Evolutionary conservation across 306 rosid genomes (phyloP).

Genomic region (Corylus avellana): DNA sequence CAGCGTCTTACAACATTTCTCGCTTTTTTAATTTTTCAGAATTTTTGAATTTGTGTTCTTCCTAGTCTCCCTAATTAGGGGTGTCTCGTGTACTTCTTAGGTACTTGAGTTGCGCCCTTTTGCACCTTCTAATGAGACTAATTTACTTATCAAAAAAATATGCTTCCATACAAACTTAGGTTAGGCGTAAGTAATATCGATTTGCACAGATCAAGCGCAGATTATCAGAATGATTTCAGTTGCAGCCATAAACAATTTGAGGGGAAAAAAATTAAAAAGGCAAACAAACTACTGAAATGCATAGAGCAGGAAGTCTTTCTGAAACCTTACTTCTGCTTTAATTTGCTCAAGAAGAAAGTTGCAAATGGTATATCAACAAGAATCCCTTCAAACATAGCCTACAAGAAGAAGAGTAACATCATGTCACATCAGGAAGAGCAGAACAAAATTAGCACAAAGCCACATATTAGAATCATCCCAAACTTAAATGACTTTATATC

Average conservation of each 20-base stretch:
- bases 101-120: no score
- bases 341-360: conserved; percentile 92
- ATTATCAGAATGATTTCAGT: not conserved
- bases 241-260: conserved; percentile 1
- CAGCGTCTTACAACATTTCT: no score
- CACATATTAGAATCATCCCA: not conserved
- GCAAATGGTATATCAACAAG: conserved; percentile 98
- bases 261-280: not conserved
- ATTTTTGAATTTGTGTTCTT: no score
- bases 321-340: conserved; percentile 87
- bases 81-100: no score
- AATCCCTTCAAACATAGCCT: conserved; percentile 99
- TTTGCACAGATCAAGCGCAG: not conserved
- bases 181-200: not conserved
- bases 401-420: conserved; percentile 25
- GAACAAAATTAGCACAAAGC: not conserved
- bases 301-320: conserved; percentile 2
- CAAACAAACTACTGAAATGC: conserved; percentile 6
- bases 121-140: no score
- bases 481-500: not conserved
- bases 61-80: no score
- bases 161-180: not conserved
- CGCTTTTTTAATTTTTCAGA: no score
- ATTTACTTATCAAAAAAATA: not conserved
- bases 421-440: not conserved